These are phyloP conservation scores for Chrysochromulina tobinii DNA, from an alignment of 78 protist genomes.

Conservation along the genomic window DNA sequence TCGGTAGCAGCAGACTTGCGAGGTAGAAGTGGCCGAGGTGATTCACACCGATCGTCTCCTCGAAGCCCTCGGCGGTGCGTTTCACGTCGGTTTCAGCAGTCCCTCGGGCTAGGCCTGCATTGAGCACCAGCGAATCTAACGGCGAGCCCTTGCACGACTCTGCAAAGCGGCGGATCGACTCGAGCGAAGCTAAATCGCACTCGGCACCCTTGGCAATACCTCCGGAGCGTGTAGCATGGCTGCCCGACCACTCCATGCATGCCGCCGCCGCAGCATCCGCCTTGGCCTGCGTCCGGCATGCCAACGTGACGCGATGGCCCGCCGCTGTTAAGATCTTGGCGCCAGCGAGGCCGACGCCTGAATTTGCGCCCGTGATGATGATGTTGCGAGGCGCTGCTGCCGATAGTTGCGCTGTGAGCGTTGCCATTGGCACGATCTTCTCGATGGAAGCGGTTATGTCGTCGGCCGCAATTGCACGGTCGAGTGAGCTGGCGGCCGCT, in stretches of 20 bases:
- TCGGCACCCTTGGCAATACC: background rate
- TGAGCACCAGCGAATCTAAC: slow-evolving; percentile 7
- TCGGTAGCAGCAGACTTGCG: background rate
- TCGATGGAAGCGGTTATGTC: too few species aligned
- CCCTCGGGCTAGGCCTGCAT: background rate
- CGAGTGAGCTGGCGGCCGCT: too few species aligned
- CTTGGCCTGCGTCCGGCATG: slow-evolving; percentile 24
- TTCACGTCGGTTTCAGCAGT: background rate
- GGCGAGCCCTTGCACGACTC: background rate
- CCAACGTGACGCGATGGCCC: background rate
- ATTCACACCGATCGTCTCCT: slow-evolving; percentile 21
- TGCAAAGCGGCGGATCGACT: background rate
- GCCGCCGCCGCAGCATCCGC: background rate
- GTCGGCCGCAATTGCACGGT: too few species aligned
- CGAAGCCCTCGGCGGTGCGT: slow-evolving; percentile 27
- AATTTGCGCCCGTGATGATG: background rate
- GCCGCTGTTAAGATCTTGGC: background rate
- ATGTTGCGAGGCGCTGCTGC: background rate
- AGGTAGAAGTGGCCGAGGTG: slow-evolving; percentile 46
- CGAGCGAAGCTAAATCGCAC: background rate
- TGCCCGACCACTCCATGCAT: background rate
- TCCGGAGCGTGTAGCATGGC: background rate
- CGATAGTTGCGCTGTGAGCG: too few species aligned
- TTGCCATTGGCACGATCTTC: too few species aligned
- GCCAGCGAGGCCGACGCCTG: background rate